Evolutionary conservation across 257 asterid genomes (phyloP).

Genomic region (Solanum dulcamara): DNA sequence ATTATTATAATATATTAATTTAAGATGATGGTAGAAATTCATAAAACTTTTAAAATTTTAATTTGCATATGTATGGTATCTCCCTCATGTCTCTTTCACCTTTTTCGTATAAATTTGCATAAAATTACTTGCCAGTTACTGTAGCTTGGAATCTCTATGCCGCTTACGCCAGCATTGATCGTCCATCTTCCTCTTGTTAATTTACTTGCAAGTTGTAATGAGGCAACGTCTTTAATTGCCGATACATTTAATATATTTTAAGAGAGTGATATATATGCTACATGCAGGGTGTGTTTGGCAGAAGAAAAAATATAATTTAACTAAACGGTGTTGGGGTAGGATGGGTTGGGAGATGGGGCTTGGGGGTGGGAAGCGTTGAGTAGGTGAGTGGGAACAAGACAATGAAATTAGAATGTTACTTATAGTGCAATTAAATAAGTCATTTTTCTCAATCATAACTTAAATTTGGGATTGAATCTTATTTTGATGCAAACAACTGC

Average conservation of each 20-base stretch:
- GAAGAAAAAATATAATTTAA: background rate
- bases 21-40: background rate
- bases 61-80: background rate
- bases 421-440: no score
- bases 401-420: background rate
- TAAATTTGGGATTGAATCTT: background rate
- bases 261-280: background rate
- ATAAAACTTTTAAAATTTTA: background rate
- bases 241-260: background rate
- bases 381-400: background rate
- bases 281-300: background rate
- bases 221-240: background rate
- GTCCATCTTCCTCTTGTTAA: background rate
- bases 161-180: background rate
- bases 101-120: background rate
- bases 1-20: background rate
- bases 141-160: background rate
- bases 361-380: background rate
- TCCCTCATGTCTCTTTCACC: background rate
- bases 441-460: background rate
- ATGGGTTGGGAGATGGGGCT: background rate
- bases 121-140: background rate
- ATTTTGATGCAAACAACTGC: background rate
- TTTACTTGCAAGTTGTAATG: background rate
- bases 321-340: background rate